These are phyloP conservation scores for Abeoforma whisleri DNA, from an alignment of 78 protist genomes.

Conservation along the genomic window DNA sequence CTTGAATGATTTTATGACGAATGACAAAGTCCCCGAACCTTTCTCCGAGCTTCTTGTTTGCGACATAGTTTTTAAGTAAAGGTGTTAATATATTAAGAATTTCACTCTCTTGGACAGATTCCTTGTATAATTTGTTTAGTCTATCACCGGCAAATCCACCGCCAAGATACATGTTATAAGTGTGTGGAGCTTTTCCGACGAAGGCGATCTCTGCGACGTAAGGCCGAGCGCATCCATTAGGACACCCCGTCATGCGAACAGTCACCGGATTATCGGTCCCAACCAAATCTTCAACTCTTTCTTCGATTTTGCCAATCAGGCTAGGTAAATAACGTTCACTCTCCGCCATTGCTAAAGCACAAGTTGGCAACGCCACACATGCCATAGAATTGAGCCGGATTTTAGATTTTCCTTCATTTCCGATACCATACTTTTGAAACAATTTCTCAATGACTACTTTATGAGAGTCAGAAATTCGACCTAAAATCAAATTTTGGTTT, in stretches of 20 bases:
- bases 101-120: slow-evolving; percentile 40
- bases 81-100: slow-evolving; percentile 21
- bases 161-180: slow-evolving; percentile 50
- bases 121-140: slow-evolving; percentile 42
- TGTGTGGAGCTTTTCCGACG: slow-evolving; percentile 60
- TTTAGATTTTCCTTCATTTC: slow-evolving; percentile 9
- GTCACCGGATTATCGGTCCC: slow-evolving; percentile 42
- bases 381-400: slow-evolving; percentile 61
- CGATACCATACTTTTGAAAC: slow-evolving; percentile 37
- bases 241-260: slow-evolving; percentile 69
- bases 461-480: slow-evolving; percentile 12
- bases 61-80: slow-evolving; percentile 2
- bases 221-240: slow-evolving; percentile 75
- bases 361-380: slow-evolving; percentile 70
- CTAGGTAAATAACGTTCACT: slow-evolving; percentile 62
- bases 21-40: slow-evolving; percentile 50
- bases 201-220: slow-evolving; percentile 67
- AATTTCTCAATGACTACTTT: slow-evolving; percentile 34
- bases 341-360: slow-evolving; percentile 67
- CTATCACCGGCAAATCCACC: slow-evolving; percentile 41
- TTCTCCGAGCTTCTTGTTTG: slow-evolving; percentile 15
- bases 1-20: slow-evolving; percentile 27
- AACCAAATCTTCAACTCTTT: slow-evolving; percentile 37
- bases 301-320: slow-evolving; percentile 32
- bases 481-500: slow-evolving; percentile 52